Evolutionary conservation across 768 basidiomycete species (phyloP), one percentile per base, ranked within the genome.

Genomic region (Trametes sanguinea): DNA sequence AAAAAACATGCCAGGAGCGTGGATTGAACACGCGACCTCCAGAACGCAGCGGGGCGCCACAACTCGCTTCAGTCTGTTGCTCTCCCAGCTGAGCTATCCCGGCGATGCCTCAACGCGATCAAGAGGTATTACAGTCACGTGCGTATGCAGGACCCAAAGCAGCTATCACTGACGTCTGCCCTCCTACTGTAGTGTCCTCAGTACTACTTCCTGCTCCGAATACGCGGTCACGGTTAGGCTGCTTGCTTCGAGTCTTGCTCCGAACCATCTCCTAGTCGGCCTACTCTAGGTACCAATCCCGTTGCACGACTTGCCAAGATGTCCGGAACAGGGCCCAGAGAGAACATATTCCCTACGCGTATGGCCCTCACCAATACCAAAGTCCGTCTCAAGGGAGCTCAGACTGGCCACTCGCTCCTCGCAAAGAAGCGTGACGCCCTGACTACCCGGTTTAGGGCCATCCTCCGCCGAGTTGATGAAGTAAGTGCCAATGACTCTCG

Each of bases 351-450:
- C 74, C 95, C 96, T 22, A 98, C 96, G 17, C 90, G 96, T 46
- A 98, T 98, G 95, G 94, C 95, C 37, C 82, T 98, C 46, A 95
- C 94, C 59, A 92, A 94, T 75, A 98, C 93, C 60, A 94, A 94
- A 72, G 77, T 89, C 35, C 85, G 93, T 51, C 81, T 96, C 60
- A 96, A 96, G 74, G 86, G 94, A 17, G 94, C 95, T 6, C 92
- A 95, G 76, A 96, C 93, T 0, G 95, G 96, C 0, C 96, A 98
- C 75, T 95, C 94, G 0, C 80, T 98, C 22, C 83, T 98, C 29
- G 95, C 96, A 30, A 98, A 98, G 86, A 99, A 99, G 79, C 86
- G 95, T 57, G 97, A 99, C 81, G 97, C 97, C 51, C 79, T 98
- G 68, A 96, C 91, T 35, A 94, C 92, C 40, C 83, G 97, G 69